These are phyloP conservation scores for Rubus idaeus DNA, from an alignment of 306 rosid genomes.

Conservation along the genomic window DNA sequence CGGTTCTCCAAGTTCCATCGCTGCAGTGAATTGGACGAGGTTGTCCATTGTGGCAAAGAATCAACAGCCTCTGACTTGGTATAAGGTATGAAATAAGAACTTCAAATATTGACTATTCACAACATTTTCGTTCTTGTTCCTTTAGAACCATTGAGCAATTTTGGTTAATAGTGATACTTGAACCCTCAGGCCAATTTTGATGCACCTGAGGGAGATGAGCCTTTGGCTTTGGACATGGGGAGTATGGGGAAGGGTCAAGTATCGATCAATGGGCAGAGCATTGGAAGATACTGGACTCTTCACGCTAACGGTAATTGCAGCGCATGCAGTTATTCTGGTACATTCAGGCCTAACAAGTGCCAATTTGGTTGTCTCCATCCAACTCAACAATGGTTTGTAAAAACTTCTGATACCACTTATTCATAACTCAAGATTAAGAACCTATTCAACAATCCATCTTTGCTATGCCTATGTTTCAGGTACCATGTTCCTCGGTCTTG, in stretches of 20 bases:
- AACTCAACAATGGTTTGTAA: constrained; percentile 68
- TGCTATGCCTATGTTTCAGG: constrained; percentile 41
- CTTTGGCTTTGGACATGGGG: constrained; percentile 80
- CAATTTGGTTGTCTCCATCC: constrained; percentile 55
- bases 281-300: constrained; percentile 86
- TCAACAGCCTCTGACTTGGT: constrained; percentile 67
- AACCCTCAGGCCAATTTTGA: constrained; percentile 52
- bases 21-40: constrained; percentile 54
- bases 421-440: neutral
- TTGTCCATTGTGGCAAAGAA: constrained; percentile 37
- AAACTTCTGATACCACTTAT: constrained; percentile 7
- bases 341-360: constrained; percentile 70
- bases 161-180: constrained; percentile 6
- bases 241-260: constrained; percentile 85
- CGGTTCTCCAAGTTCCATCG: constrained; percentile 44
- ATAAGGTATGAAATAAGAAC: constrained; percentile 37
- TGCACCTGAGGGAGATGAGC: constrained; percentile 65
- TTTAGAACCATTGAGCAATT: neutral
- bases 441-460: neutral
- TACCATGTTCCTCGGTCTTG: constrained; percentile 82
- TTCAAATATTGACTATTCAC: constrained; percentile 1
- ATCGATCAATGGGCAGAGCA: constrained; percentile 81
- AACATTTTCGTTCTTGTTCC: constrained; percentile 18
- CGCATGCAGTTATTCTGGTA: constrained; percentile 57
- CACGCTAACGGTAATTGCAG: constrained; percentile 60